Conservation (phyloP, 83 land plant species). For the Larix sibirica region DNA sequence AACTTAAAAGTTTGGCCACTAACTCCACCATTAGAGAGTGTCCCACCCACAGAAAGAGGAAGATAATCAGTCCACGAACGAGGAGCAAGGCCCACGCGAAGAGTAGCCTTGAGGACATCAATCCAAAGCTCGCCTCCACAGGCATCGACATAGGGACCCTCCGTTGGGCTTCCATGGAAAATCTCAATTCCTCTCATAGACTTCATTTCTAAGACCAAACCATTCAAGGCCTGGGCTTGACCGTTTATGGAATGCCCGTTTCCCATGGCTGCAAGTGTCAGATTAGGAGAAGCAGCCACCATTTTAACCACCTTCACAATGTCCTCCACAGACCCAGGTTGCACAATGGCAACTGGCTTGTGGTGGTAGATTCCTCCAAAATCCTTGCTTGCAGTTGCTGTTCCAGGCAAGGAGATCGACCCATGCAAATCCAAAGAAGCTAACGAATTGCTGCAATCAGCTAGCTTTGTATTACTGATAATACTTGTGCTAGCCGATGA, state of each 20-base stretch:
- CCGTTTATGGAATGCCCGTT: slow-evolving; percentile 88
- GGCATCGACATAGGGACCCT: slow-evolving; percentile 43
- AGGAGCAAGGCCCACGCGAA: slow-evolving; percentile 47
- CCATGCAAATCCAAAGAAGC: slow-evolving; percentile 24
- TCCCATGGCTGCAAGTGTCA: slow-evolving; percentile 77
- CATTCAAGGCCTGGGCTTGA: slow-evolving; percentile 71
- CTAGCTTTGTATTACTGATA: not conserved
- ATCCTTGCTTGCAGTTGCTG: slow-evolving; percentile 21
- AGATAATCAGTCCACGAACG: slow-evolving; percentile 85
- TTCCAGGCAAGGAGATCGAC: slow-evolving; percentile 19
- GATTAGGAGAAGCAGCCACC: slow-evolving; percentile 22
- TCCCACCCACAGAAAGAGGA: slow-evolving; percentile 72
- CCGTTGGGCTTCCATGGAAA: not conserved
- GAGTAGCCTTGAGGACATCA: slow-evolving; percentile 56
- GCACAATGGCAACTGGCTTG: slow-evolving; percentile 20
- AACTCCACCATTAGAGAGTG: slow-evolving; percentile 76
- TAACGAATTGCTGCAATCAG: not conserved
- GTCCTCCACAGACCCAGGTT: slow-evolving; percentile 32
- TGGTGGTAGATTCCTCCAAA: slow-evolving; percentile 51
- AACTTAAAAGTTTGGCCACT: slow-evolving; percentile 77
- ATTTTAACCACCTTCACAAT: slow-evolving; percentile 33
- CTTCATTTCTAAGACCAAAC: slow-evolving; percentile 68
- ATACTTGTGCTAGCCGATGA: not conserved
- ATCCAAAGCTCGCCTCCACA: slow-evolving; percentile 77
- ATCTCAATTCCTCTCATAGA: slow-evolving; percentile 19